Percentiles rank a stretch among this genome's conserved stretches.
Conservation (phyloP, 768 basidiomycete genomes). For the Glaciozyma martinii region DNA sequence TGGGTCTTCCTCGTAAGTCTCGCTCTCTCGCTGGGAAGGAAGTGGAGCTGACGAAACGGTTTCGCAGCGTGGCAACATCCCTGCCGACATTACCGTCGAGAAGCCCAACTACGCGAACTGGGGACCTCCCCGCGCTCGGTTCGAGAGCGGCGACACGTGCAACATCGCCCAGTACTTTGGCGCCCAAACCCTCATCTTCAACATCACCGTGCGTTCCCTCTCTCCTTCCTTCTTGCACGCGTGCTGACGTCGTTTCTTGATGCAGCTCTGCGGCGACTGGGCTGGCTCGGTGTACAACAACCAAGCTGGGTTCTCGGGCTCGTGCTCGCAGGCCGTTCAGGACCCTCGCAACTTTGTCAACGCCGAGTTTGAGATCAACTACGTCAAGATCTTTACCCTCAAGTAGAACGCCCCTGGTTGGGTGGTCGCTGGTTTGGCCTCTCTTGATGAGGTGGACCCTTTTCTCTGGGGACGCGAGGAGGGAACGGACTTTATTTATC, state of each 20-base stretch:
- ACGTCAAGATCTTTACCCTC: neutral
- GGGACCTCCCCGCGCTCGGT: slow-evolving; percentile 11
- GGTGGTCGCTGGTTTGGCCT: too few species aligned
- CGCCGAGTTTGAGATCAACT: slow-evolving; percentile 63
- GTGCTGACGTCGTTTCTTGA: neutral
- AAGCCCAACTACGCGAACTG: slow-evolving; percentile 9
- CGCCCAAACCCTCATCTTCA: slow-evolving; percentile 19
- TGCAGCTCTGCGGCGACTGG: neutral
- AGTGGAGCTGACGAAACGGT: neutral
- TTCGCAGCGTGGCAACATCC: slow-evolving; percentile 16
- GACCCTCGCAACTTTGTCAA: slow-evolving; percentile 46
- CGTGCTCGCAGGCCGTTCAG: slow-evolving; percentile 14
- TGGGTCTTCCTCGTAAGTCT: slow-evolving; percentile 49
- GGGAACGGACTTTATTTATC: too few species aligned
- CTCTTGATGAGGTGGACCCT: too few species aligned
- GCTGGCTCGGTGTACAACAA: slow-evolving; percentile 9
- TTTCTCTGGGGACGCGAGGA: too few species aligned
- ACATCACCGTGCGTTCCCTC: slow-evolving; percentile 33
- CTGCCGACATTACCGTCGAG: slow-evolving; percentile 10
- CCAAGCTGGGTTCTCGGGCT: slow-evolving; percentile 2
- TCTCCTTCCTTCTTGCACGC: neutral
- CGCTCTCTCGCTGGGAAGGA: neutral
- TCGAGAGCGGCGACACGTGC: neutral
- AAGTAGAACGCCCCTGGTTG: too few species aligned
- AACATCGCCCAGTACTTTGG: slow-evolving; percentile 35